A percentile compares a stretch with the other conserved stretches of the same genome.
Conservation (phyloP, 306 rosid genomes). For the Fagus crenata region DNA sequence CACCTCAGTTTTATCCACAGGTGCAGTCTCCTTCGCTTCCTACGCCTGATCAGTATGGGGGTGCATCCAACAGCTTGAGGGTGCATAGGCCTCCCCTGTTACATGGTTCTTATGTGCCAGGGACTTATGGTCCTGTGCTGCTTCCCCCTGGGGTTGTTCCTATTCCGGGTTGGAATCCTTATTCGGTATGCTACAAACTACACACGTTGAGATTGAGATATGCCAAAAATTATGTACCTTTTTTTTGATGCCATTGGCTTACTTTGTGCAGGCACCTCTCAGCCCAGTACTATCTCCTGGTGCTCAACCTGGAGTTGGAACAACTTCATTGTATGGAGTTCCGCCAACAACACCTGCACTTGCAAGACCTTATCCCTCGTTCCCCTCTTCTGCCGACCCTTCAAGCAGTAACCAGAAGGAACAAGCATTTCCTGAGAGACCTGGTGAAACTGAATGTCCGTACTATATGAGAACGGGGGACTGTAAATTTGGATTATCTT, state of each 20-base stretch:
- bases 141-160: slow-evolving; percentile 82
- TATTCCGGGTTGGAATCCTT: slow-evolving; percentile 75
- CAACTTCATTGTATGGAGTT: slow-evolving; percentile 73
- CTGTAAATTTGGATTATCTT: slow-evolving; percentile 75
- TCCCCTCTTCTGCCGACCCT: slow-evolving; percentile 52
- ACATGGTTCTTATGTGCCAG: slow-evolving; percentile 81
- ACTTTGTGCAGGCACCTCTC: slow-evolving; percentile 70
- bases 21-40: slow-evolving; percentile 87
- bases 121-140: slow-evolving; percentile 79
- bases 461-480: slow-evolving; percentile 83
- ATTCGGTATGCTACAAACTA: slow-evolving; percentile 56
- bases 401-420: slow-evolving; percentile 56
- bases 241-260: slow-evolving; percentile 15
- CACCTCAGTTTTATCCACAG: slow-evolving; percentile 89
- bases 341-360: slow-evolving; percentile 68
- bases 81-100: slow-evolving; percentile 77
- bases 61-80: slow-evolving; percentile 66
- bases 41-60: slow-evolving; percentile 69
- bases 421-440: slow-evolving; percentile 73
- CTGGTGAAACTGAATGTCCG: slow-evolving; percentile 81
- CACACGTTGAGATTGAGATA: slow-evolving; percentile 15
- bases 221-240: not conserved
- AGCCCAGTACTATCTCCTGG: slow-evolving; percentile 81
- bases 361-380: slow-evolving; percentile 61
- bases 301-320: slow-evolving; percentile 72